phyloP scores from a whole-genome alignment of 129 eudicot genomes.

The Tagetes erecta region DNA sequence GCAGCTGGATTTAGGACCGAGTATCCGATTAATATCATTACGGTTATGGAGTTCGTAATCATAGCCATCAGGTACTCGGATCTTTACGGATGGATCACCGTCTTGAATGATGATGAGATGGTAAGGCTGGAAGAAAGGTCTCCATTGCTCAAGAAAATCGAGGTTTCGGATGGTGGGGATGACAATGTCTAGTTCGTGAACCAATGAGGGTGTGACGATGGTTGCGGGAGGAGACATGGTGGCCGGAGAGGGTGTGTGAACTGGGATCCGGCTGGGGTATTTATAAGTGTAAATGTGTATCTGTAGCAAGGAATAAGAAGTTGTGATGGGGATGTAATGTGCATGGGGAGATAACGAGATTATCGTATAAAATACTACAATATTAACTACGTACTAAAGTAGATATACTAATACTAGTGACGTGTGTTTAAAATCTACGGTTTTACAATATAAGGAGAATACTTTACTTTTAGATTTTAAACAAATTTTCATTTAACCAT shows the following conservation, averaged over 20 bases:
- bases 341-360: too few relatives aligned
- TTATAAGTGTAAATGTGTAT: constrained; percentile 6
- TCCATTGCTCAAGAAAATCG: constrained; percentile 75
- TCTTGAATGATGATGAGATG: constrained; percentile 78
- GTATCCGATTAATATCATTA: constrained; percentile 62
- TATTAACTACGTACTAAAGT: too few relatives aligned
- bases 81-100: constrained; percentile 59
- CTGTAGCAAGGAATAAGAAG: too few relatives aligned
- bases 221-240: constrained; percentile 35
- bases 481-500: too few relatives aligned
- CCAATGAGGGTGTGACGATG: constrained; percentile 43
- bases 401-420: too few relatives aligned
- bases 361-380: too few relatives aligned
- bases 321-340: too few relatives aligned
- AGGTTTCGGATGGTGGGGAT: constrained; percentile 75
- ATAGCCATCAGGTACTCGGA: constrained; percentile 66
- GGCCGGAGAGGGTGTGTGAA: constrained; percentile 11
- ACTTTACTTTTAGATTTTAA: too few relatives aligned
- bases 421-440: too few relatives aligned
- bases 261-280: not conserved
- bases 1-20: constrained; percentile 73
- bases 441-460: too few relatives aligned
- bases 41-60: constrained; percentile 75
- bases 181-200: constrained; percentile 61
- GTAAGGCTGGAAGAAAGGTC: constrained; percentile 67